Evolutionary conservation across 176 grass and related monocot genomes (phyloP), one percentile per base, ranked within the genome.

Genomic region (Chloris gayana): DNA sequence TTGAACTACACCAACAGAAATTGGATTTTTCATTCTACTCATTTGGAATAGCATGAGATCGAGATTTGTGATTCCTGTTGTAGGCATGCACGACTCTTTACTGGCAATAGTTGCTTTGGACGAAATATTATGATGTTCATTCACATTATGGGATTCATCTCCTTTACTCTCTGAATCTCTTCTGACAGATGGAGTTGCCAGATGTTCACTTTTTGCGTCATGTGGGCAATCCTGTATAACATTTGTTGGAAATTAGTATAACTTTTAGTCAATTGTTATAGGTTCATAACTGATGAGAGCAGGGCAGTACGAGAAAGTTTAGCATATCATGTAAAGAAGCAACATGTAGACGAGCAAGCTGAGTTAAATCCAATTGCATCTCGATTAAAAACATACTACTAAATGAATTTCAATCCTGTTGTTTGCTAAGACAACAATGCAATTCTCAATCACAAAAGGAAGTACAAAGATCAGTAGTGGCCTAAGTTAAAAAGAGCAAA

Each of bases 21-120:
- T 50, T 68, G 77, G 79, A 70, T 79, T 82, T 84, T 42, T 79
- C 60, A 75, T 59, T 33, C 76, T 70, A 68, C 73, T 63, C 50
- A 81, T 51, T 51, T 87, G 86, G 22, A 69, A 80, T 61, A 64
- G 60, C 27, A 50, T 63, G 17, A 51, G 42, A 69, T 82, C 81
- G 10, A 76, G 24, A 58, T 86, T 80, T 44, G 72, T 86, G 70
- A 1, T 83, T 32, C 57, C 76, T 51, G 70, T 70, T 84, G 34
- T 47, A 1, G 75, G 83, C 38, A 21, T 69, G 82, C 19, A 17
- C 6, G 78, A 61, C 71, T 64, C 66, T 11, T 54, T 85, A 32
- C 73, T 67, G 5, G 30, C 62, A n/a, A 51, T 39, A 15, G 60
- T 29, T 69, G 60, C 24, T 70, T 77, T 85, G 32, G 64, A 68